Conservation (phyloP, 495 filamentous ascomycete genomes). For the Penicillium coprophilum region DNA sequence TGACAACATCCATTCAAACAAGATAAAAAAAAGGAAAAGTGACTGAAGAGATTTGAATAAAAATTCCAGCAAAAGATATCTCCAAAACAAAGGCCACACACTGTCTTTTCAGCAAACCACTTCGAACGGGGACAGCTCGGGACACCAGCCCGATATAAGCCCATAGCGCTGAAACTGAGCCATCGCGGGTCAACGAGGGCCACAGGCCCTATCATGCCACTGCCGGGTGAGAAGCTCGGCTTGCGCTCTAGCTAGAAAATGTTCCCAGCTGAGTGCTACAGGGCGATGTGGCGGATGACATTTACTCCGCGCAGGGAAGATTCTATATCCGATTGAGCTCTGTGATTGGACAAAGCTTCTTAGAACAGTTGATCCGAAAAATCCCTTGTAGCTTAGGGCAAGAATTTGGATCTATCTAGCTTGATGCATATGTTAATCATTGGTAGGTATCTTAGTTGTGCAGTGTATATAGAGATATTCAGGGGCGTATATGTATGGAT, state of each 20-base stretch:
- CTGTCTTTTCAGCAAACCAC: slow-evolving; percentile 5
- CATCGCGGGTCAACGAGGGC: neutral
- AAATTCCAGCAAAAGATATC: neutral
- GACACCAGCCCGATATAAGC: slow-evolving; percentile 17
- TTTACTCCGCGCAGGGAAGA: slow-evolving; percentile 22
- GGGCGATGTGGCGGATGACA: slow-evolving; percentile 19
- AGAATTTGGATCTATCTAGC: neutral
- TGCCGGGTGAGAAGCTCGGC: neutral
- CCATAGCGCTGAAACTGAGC: slow-evolving; percentile 12
- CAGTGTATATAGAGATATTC: neutral
- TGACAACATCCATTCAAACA: neutral
- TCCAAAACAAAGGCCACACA: slow-evolving; percentile 19
- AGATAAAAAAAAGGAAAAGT: neutral
- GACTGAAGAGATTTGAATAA: neutral
- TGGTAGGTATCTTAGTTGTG: neutral
- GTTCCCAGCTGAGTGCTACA: neutral
- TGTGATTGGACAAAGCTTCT: slow-evolving; percentile 12
- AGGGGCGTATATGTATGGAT: neutral
- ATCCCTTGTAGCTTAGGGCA: neutral
- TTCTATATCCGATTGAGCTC: slow-evolving; percentile 17
- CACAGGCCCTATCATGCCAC: neutral
- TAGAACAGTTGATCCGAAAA: neutral
- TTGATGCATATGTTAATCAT: too few relatives aligned
- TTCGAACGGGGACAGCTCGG: slow-evolving; percentile 17
- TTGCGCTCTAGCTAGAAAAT: neutral